Conservation (phyloP, 2,329 filamentous ascomycete species). For the Scedosporium dehoogii region DNA sequence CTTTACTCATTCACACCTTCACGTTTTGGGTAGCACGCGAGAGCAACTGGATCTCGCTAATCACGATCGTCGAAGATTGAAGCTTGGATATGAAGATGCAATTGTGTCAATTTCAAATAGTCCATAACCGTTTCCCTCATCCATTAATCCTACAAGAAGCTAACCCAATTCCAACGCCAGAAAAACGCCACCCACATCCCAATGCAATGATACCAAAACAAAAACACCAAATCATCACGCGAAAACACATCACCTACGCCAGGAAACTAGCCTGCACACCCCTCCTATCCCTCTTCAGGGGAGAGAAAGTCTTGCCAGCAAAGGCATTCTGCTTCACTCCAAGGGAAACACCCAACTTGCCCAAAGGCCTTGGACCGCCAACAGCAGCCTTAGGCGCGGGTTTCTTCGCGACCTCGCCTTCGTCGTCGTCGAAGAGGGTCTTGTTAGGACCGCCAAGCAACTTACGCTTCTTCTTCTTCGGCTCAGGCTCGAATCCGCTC, state of each 20-base stretch:
- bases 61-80: too few species aligned
- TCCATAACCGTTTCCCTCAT: background rate
- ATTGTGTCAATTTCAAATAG: background rate
- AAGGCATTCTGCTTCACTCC: slow-evolving; percentile 6
- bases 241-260: slow-evolving; percentile 21
- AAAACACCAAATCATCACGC: background rate
- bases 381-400: slow-evolving; percentile 8
- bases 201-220: background rate
- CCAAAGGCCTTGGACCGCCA: slow-evolving; percentile 7
- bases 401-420: slow-evolving; percentile 28
- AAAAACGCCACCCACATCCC: background rate
- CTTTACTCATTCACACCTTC: too few species aligned
- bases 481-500: slow-evolving; percentile 22
- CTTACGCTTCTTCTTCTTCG: slow-evolving; percentile 64
- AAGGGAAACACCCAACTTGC: slow-evolving; percentile 15
- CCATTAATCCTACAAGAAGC: background rate
- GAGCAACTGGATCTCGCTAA: too few species aligned
- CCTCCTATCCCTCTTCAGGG: slow-evolving; percentile 60
- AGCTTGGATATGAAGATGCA: background rate
- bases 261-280: slow-evolving; percentile 53
- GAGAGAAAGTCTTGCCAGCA: slow-evolving; percentile 43
- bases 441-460: slow-evolving; percentile 51
- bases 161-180: background rate
- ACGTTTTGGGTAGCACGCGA: too few species aligned
- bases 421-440: slow-evolving; percentile 62